Evolutionary conservation across 176 grass and related monocot species (phyloP), one percentile per base, ranked within the genome.

Genomic region (Elaeis guineensis): DNA sequence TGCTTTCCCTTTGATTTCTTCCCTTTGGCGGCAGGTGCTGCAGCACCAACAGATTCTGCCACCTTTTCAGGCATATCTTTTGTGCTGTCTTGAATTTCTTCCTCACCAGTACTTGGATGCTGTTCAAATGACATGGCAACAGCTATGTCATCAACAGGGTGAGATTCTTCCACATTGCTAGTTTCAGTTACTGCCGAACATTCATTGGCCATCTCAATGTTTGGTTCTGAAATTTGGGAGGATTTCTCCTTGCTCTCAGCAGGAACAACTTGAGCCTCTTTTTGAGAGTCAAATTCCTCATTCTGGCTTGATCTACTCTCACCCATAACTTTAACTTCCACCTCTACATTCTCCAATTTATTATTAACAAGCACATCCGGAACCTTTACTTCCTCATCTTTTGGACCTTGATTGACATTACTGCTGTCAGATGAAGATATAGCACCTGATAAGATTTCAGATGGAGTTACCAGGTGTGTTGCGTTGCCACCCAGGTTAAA

Each of bases 381-480:
- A 53, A 70, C 30, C 79, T 74, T 90, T 14, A 23, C 16, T 70
- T 74, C 79, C 69, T 90, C 79, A 48, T 58, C 70, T 75, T 70
- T 79, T 21, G 73, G 24, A 17, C 61, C 56, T 59, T 75, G 53
- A 52, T 59, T 75, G 55, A 22, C 49, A 69, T 74, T 72, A 59
- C 21, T 70, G 56, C 70, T 76, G 75, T 85, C 82, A 54, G 75
- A 53, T 59, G 81, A 66, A 19, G 77, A 55, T 35, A 82, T 59
- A 25, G 80, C 72, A 75, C 86, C 86, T 61, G 86, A 84, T 66
- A 96, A 71, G 63, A 88, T 91, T 82, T 87, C 80, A 62, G 78
- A 87, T 32, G 78, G 83, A 76, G 84, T 97, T 72, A 91, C 73
- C 57, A 97, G 71, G 50, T 88, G 83, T 19, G 58, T 75, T 63